Evolutionary conservation across 2,329 filamentous ascomycete genomes (phyloP).

Genomic region (Colletotrichum tropicicola): DNA sequence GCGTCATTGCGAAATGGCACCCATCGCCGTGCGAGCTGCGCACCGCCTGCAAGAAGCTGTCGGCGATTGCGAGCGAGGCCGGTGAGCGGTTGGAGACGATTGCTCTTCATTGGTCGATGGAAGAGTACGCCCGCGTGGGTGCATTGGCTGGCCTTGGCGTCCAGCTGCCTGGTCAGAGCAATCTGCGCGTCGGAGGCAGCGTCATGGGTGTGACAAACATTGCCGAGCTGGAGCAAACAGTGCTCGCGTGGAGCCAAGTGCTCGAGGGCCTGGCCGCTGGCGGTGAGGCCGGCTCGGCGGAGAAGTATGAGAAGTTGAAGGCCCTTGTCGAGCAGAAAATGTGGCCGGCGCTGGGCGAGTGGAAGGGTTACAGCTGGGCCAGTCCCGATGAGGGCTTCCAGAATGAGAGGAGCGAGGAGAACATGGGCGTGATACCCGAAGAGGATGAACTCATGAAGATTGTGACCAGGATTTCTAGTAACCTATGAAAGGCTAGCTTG

Average conservation of each 20-base stretch:
- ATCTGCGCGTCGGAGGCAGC: conserved; percentile 58
- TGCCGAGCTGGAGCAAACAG: conserved; percentile 70
- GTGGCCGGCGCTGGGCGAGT: conserved; percentile 66
- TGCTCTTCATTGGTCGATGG: conserved; percentile 82
- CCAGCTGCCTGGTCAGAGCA: conserved; percentile 1
- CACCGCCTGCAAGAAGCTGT: conserved; percentile 67
- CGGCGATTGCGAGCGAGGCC: conserved; percentile 68
- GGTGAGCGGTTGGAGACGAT: conserved; percentile 83
- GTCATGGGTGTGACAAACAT: conserved; percentile 75
- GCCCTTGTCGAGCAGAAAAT: conserved; percentile 52
- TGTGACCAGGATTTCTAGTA: conserved; percentile 7
- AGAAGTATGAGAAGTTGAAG: conserved; percentile 42
- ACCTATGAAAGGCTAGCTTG: neutral
- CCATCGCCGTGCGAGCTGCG: conserved; percentile 79
- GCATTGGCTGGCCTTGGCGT: conserved; percentile 49
- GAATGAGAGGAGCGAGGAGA: conserved; percentile 41
- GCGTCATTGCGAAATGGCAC: conserved; percentile 85
- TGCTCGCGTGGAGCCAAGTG: conserved; percentile 65
- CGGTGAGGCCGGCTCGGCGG: conserved; percentile 34
- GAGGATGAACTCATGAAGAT: conserved; percentile 23
- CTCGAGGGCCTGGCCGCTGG: conserved; percentile 50
- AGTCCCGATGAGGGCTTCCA: conserved; percentile 61
- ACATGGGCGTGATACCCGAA: conserved; percentile 15
- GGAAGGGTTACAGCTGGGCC: conserved; percentile 71
- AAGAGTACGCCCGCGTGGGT: conserved; percentile 65